Evolutionary conservation across 495 filamentous ascomycete species (phyloP).

Genomic region (Talaromyces nanjingensis): DNA sequence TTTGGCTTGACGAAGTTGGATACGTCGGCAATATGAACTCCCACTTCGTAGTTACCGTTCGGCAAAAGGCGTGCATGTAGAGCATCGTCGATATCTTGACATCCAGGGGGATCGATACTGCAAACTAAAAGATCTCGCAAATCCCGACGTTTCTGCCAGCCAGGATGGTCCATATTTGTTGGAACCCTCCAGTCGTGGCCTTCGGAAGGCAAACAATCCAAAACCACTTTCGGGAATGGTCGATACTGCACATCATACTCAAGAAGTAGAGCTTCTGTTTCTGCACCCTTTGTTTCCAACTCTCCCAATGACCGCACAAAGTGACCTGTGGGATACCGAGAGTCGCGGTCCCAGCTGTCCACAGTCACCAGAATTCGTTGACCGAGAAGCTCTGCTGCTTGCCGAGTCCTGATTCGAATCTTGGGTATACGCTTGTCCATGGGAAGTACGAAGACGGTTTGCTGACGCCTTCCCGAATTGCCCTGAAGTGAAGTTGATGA

Average conservation of each 20-base stretch:
- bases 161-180: slow-evolving; percentile 61
- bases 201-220: slow-evolving; percentile 86
- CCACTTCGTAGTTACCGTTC: slow-evolving; percentile 93
- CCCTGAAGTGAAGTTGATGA: slow-evolving; percentile 67
- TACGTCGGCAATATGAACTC: slow-evolving; percentile 98
- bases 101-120: slow-evolving; percentile 94
- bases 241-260: slow-evolving; percentile 98
- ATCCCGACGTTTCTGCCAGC: slow-evolving; percentile 80
- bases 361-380: slow-evolving; percentile 93
- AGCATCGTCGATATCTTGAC: slow-evolving; percentile 97
- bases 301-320: slow-evolving; percentile 91
- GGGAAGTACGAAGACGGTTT: slow-evolving; percentile 87
- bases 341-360: slow-evolving; percentile 89
- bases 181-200: slow-evolving; percentile 95
- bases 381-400: slow-evolving; percentile 78
- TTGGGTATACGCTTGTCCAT: slow-evolving; percentile 98
- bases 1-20: slow-evolving; percentile 97
- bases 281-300: slow-evolving; percentile 87
- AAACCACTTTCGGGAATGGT: slow-evolving; percentile 88
- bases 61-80: slow-evolving; percentile 78
- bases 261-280: slow-evolving; percentile 88
- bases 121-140: slow-evolving; percentile 82
- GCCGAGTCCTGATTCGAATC: slow-evolving; percentile 84
- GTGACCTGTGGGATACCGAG: slow-evolving; percentile 86
- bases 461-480: slow-evolving; percentile 71